phyloP scores from a whole-genome alignment of 768 basidiomycete genomes.

The Trametes cinnabarina region DNA sequence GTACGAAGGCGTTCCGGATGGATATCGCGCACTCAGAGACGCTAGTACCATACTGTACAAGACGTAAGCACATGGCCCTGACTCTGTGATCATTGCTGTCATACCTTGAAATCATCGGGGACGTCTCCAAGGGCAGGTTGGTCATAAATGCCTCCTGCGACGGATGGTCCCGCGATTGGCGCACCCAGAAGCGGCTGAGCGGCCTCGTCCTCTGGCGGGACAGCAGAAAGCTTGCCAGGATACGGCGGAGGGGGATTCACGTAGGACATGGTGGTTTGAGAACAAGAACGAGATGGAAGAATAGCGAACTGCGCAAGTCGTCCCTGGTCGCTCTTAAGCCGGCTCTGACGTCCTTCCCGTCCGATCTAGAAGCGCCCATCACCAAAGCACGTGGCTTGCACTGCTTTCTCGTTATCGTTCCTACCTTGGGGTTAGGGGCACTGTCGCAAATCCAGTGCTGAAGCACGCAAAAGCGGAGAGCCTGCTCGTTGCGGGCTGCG shows the following conservation, averaged over 20 bases:
- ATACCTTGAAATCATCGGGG: slow-evolving; percentile 94
- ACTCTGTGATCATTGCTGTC: no score
- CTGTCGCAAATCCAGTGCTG: slow-evolving; percentile 1
- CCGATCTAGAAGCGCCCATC: slow-evolving; percentile 14
- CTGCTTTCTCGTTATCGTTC: slow-evolving; percentile 1
- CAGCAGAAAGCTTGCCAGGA: slow-evolving; percentile 16
- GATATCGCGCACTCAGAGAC: slow-evolving; percentile 76
- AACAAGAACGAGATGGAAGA: slow-evolving; percentile 15
- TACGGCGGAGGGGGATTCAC: slow-evolving; percentile 27
- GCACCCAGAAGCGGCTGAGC: slow-evolving; percentile 54
- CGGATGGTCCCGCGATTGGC: slow-evolving; percentile 37
- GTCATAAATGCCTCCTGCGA: slow-evolving; percentile 60
- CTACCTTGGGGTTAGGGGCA: slow-evolving; percentile 5
- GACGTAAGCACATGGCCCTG: slow-evolving; percentile 4
- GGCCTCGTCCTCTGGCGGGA: slow-evolving; percentile 21
- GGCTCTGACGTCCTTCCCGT: slow-evolving; percentile 13
- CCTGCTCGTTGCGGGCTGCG: neutral
- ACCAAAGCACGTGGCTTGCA: slow-evolving; percentile 17
- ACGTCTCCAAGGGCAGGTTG: slow-evolving; percentile 73
- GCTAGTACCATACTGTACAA: slow-evolving; percentile 68
- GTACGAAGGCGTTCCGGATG: slow-evolving; percentile 81
- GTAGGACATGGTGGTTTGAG: slow-evolving; percentile 22
- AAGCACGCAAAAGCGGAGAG: slow-evolving; percentile 18
- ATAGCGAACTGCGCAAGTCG: neutral
- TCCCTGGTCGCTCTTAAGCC: neutral